These are phyloP conservation scores for Calonectria crousiana DNA, from an alignment of 2,329 filamentous ascomycete species.

Conservation along the genomic window DNA sequence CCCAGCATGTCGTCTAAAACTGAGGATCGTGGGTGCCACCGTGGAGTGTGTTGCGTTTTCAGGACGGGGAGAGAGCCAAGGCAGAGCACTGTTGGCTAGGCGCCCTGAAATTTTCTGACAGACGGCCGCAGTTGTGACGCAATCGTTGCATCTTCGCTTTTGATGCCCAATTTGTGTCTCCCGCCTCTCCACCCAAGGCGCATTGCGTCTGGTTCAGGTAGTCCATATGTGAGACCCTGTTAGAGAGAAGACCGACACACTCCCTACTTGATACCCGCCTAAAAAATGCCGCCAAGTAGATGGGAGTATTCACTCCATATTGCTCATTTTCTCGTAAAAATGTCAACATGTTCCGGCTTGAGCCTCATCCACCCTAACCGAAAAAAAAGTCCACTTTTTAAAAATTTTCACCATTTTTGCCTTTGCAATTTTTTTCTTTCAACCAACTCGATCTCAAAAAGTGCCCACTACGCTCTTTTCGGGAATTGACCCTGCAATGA, in stretches of 20 bases:
- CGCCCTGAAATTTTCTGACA: not conserved
- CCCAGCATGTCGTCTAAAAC: slow-evolving; percentile 28
- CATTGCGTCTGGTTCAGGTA: not conserved
- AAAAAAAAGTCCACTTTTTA: slow-evolving; percentile 1
- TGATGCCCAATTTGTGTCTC: not conserved
- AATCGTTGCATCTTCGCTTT: not conserved
- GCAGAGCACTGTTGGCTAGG: not conserved
- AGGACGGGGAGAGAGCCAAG: not conserved
- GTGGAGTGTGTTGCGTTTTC: slow-evolving; percentile 9
- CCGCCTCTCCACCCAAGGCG: not conserved
- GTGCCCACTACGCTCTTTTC: slow-evolving; percentile 3
- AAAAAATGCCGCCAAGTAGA: not conserved
- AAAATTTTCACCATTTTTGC: slow-evolving; percentile 9
- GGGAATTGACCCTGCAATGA: not conserved
- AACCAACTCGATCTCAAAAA: not conserved
- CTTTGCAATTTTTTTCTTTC: not conserved
- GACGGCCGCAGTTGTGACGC: not conserved
- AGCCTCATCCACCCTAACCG: not conserved
- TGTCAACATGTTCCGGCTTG: not conserved
- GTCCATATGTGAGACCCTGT: not conserved
- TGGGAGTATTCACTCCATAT: not conserved
- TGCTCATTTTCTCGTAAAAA: not conserved
- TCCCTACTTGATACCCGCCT: not conserved
- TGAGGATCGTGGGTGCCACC: slow-evolving; percentile 13
- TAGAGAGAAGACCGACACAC: not conserved